phyloP scores from a whole-genome alignment of 1,139 yeast species.

The Hansenula sp. region DNA sequence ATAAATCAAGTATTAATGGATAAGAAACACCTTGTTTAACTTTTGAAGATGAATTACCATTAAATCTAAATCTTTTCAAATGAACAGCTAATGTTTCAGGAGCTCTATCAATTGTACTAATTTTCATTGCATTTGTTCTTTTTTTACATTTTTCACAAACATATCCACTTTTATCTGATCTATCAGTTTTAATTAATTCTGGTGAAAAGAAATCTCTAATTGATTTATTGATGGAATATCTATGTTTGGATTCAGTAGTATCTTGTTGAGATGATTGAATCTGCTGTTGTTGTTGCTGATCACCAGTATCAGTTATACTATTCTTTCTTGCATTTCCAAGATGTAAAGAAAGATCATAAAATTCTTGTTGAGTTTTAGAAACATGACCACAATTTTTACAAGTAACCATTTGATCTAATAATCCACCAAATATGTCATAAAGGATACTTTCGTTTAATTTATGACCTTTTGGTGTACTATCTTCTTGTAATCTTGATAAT shows the following conservation, averaged over 20 bases:
- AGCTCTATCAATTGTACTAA: constrained; percentile 67
- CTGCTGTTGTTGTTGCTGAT: background rate
- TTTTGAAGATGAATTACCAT: constrained; percentile 72
- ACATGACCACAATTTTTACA: constrained; percentile 77
- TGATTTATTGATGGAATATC: constrained; percentile 67
- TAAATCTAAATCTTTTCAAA: constrained; percentile 84
- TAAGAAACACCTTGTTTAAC: constrained; percentile 83
- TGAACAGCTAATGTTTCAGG: constrained; percentile 89
- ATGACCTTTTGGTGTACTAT: constrained; percentile 81
- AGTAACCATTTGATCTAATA: constrained; percentile 76
- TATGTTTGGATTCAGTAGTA: constrained; percentile 23
- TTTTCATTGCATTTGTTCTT: constrained; percentile 73
- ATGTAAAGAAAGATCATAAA: constrained; percentile 84
- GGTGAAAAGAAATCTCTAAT: constrained; percentile 77
- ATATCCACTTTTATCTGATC: constrained; percentile 64
- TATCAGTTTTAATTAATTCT: constrained; percentile 67
- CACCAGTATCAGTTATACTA: constrained; percentile 7
- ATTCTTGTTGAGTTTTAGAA: constrained; percentile 89
- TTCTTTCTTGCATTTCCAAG: constrained; percentile 28
- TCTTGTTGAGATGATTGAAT: constrained; percentile 2
- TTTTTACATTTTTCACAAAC: constrained; percentile 83
- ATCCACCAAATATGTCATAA: constrained; percentile 92
- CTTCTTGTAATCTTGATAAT: constrained; percentile 85
- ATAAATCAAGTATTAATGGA: constrained; percentile 70
- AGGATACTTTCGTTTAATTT: constrained; percentile 78